These are phyloP conservation scores for Xylaria polymorpha DNA, from an alignment of 2,329 filamentous ascomycete genomes.

Conservation along the genomic window DNA sequence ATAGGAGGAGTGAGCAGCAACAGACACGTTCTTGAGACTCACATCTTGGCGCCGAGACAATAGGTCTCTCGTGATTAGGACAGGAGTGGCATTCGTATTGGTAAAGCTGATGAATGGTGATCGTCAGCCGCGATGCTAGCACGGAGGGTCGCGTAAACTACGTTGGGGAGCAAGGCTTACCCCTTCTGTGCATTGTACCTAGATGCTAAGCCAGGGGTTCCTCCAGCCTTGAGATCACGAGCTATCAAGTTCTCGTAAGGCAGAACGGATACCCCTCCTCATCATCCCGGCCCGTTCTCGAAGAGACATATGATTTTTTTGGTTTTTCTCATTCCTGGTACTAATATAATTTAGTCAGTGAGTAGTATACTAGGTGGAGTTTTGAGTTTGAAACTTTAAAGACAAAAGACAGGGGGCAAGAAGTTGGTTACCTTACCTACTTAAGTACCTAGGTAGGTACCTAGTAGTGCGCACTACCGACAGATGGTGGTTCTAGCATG, in stretches of 20 bases:
- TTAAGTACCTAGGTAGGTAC: too few species aligned
- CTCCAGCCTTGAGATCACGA: constrained; percentile 31
- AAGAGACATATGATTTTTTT: neutral
- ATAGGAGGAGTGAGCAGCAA: constrained; percentile 7
- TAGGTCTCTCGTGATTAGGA: constrained; percentile 23
- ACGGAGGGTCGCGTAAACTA: constrained; percentile 27
- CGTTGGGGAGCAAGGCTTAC: constrained; percentile 19
- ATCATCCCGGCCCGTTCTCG: neutral
- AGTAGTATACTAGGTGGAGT: neutral
- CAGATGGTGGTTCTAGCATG: neutral
- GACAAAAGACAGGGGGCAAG: constrained; percentile 2
- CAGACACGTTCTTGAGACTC: constrained; percentile 6
- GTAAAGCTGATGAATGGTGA: constrained; percentile 32
- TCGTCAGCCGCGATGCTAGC: constrained; percentile 17
- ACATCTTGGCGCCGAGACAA: constrained; percentile 36
- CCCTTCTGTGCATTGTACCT: constrained; percentile 11
- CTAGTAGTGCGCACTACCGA: neutral
- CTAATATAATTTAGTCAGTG: neutral
- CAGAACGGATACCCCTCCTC: constrained; percentile 19
- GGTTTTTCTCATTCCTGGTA: neutral
- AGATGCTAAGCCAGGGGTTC: constrained; percentile 23
- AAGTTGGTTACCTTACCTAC: neutral
- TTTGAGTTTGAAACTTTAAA: neutral
- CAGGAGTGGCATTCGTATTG: constrained; percentile 21
- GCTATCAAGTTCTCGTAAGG: constrained; percentile 9